Conservation (phyloP, 345 rosid genomes). For the Arabis alpina region DNA sequence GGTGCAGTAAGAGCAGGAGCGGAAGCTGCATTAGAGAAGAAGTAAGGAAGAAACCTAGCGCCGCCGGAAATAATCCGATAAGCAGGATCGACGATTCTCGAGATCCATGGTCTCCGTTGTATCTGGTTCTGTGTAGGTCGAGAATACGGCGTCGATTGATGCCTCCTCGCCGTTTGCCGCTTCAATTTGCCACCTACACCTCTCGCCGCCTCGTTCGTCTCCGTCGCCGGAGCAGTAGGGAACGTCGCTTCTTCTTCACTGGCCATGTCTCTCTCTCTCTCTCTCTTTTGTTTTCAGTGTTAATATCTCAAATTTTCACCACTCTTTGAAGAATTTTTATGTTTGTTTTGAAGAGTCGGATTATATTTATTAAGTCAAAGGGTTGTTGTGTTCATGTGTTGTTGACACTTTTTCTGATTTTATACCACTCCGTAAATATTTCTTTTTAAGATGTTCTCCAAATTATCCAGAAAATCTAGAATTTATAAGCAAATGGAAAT, state of each 20-base stretch:
- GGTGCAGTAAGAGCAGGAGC: conserved; percentile 49
- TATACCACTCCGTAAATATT: neutral
- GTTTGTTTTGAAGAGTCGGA: conserved; percentile 5
- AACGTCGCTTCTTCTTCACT: conserved; percentile 45
- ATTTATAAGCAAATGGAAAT: neutral
- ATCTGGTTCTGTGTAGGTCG: conserved; percentile 56
- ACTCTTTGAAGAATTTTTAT: neutral
- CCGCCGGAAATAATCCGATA: conserved; percentile 69
- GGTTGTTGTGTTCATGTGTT: conserved; percentile 10
- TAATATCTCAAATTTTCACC: neutral
- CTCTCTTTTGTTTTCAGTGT: conserved; percentile 16
- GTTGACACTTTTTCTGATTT: conserved; percentile 1
- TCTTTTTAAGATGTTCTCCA: neutral
- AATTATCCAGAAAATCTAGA: neutral
- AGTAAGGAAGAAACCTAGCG: conserved; percentile 65
- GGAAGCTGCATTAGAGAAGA: conserved; percentile 55
- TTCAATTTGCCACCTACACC: conserved; percentile 75
- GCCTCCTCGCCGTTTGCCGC: conserved; percentile 50
- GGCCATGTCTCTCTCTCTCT: conserved; percentile 37
- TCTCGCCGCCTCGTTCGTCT: conserved; percentile 22
- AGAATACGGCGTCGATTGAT: conserved; percentile 59
- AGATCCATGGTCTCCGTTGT: conserved; percentile 63
- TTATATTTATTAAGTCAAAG: conserved; percentile 11
- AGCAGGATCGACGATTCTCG: conserved; percentile 86
- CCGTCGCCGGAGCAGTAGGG: conserved; percentile 31